These are phyloP conservation scores for Globisporangium cederbergense DNA, from an alignment of 352 stramenopile species.

Conservation along the genomic window DNA sequence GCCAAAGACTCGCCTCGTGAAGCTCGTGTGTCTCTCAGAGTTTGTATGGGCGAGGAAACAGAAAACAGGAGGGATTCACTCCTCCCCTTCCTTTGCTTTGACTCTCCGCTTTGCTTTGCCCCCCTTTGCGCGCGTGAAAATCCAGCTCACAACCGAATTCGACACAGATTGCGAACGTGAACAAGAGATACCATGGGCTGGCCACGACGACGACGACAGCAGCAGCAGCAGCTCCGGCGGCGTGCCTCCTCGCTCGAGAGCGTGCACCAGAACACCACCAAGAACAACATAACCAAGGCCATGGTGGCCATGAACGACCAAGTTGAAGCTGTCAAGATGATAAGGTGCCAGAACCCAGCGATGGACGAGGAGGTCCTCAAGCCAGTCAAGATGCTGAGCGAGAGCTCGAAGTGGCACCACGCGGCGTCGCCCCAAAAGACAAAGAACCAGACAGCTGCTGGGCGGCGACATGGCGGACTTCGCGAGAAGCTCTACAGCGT, in stretches of 20 bases:
- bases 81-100: background rate
- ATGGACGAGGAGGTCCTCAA: background rate
- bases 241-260: conserved; percentile 4
- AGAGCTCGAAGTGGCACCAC: conserved; percentile 5
- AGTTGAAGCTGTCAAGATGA: background rate
- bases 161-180: conserved; percentile 13
- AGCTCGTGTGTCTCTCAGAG: background rate
- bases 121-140: background rate
- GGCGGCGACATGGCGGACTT: conserved; percentile 11
- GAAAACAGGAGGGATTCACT: conserved; percentile 1
- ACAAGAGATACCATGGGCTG: conserved; percentile 14
- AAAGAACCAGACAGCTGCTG: background rate
- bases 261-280: background rate
- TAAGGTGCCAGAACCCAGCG: background rate
- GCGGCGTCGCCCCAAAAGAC: conserved; percentile 8
- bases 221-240: conserved; percentile 21
- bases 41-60: background rate
- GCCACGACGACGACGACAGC: conserved; percentile 17
- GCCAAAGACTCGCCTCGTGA: no score
- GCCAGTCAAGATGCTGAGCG: background rate
- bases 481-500: conserved; percentile 31
- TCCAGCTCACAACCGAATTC: conserved; percentile 17
- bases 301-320: background rate
- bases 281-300: background rate
- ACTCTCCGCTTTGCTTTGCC: background rate